Evolutionary conservation across 2,329 filamentous ascomycete genomes (phyloP).

Genomic region (Colletotrichum sp.): DNA sequence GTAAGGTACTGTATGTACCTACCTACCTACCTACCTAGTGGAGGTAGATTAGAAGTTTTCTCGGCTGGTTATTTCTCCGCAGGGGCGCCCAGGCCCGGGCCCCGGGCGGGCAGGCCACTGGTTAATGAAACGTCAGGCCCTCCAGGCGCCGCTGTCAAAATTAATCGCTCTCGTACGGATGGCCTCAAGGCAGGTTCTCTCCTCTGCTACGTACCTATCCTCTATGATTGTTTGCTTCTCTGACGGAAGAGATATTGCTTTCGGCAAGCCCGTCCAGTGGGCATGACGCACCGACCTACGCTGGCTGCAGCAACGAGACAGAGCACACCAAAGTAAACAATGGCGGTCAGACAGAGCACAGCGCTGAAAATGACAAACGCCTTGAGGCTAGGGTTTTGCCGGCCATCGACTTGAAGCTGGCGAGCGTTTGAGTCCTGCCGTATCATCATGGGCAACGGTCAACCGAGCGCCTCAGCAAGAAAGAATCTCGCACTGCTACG

Average conservation of each 20-base stretch:
- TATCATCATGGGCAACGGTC: slow-evolving; percentile 2
- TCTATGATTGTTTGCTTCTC: not conserved
- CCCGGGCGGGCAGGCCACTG: not conserved
- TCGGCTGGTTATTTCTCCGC: not conserved
- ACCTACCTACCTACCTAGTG: too few relatives aligned
- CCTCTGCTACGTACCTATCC: not conserved
- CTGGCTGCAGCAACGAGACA: not conserved
- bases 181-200: not conserved
- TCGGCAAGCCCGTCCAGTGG: not conserved
- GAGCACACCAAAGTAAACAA: not conserved
- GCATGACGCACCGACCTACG: not conserved
- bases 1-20: too few relatives aligned
- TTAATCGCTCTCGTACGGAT: not conserved
- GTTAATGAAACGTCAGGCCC: not conserved
- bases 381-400: not conserved
- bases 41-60: not conserved
- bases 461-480: not conserved
- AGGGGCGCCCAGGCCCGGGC: too few relatives aligned
- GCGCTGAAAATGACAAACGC: not conserved
- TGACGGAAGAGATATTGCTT: not conserved
- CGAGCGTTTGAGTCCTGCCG: not conserved
- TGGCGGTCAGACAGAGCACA: not conserved
- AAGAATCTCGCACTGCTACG: not conserved
- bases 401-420: not conserved
- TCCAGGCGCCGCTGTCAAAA: not conserved